Percentiles rank a stretch among this genome's conserved stretches.
These are phyloP conservation scores for Phanerochaete sordida DNA, from an alignment of 768 basidiomycete genomes.

Conservation along the genomic window DNA sequence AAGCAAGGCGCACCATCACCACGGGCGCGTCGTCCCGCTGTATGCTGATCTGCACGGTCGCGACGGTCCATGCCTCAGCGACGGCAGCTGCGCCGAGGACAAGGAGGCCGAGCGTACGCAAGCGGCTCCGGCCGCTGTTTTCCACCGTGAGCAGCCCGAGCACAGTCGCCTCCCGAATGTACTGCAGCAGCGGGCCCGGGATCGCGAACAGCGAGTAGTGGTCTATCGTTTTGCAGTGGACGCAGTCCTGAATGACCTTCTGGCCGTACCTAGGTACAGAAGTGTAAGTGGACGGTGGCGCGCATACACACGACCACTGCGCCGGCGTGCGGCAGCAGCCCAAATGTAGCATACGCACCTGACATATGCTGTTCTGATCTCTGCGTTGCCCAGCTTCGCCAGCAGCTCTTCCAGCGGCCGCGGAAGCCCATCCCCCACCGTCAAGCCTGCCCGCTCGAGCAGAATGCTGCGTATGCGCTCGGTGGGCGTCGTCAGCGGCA, in stretches of 20 bases:
- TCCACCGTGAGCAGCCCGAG: slow-evolving; percentile 46
- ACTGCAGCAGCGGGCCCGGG: slow-evolving; percentile 52
- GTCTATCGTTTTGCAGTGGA: slow-evolving; percentile 56
- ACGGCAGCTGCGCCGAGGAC: slow-evolving; percentile 45
- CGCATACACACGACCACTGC: neutral
- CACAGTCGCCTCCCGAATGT: slow-evolving; percentile 53
- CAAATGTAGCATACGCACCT: slow-evolving; percentile 33
- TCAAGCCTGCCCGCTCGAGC: slow-evolving; percentile 34
- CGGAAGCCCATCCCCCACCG: slow-evolving; percentile 31
- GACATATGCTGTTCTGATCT: slow-evolving; percentile 54
- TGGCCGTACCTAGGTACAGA: slow-evolving; percentile 62
- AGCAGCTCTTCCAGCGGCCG: slow-evolving; percentile 49
- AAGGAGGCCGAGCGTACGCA: slow-evolving; percentile 44
- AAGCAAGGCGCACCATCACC: slow-evolving; percentile 33
- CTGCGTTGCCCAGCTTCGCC: slow-evolving; percentile 51
- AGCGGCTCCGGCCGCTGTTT: slow-evolving; percentile 37
- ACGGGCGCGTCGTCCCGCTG: slow-evolving; percentile 34
- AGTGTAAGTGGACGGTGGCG: neutral
- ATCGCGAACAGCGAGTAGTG: slow-evolving; percentile 62
- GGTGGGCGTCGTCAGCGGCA: slow-evolving; percentile 52
- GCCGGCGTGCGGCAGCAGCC: neutral
- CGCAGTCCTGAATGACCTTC: slow-evolving; percentile 55
- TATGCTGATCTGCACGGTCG: slow-evolving; percentile 45
- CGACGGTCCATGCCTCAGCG: slow-evolving; percentile 51
- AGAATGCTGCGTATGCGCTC: slow-evolving; percentile 49